These are phyloP conservation scores for Centella asiatica DNA, from an alignment of 129 eudicot genomes.

Conservation along the genomic window DNA sequence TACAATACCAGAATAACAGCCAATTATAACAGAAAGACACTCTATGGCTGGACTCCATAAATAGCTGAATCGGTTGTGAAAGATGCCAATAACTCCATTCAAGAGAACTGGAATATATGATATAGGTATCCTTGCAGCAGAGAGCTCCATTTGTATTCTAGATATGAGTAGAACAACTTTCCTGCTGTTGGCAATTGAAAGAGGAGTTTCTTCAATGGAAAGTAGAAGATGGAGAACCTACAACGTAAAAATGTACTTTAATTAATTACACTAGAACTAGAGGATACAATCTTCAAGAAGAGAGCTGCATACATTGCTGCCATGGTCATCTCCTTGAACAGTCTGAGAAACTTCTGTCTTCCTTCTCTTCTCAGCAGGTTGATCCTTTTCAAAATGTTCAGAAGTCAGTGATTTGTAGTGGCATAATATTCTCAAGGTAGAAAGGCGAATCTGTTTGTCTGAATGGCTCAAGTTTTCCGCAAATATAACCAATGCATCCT, in stretches of 20 bases:
- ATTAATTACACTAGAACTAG: constrained; percentile 3
- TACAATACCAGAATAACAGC: constrained; percentile 35
- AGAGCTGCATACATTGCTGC: constrained; percentile 30
- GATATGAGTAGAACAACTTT: constrained; percentile 54
- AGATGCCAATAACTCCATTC: constrained; percentile 60
- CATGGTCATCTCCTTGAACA: constrained; percentile 21
- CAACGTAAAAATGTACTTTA: background rate
- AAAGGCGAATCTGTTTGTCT: constrained; percentile 51
- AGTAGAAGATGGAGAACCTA: constrained; percentile 66
- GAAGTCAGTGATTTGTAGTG: constrained; percentile 50
- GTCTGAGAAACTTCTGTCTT: constrained; percentile 22
- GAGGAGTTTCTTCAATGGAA: constrained; percentile 58
- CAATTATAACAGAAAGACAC: constrained; percentile 46
- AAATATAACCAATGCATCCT: constrained; percentile 48
- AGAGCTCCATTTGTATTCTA: constrained; percentile 62
- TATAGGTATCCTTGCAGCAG: constrained; percentile 34
- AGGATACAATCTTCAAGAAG: constrained; percentile 13
- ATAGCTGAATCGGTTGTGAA: constrained; percentile 62
- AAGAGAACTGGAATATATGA: constrained; percentile 44
- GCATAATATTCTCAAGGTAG: constrained; percentile 77
- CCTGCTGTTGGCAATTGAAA: constrained; percentile 62
- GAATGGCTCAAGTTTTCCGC: constrained; percentile 58
- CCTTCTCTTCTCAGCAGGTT: constrained; percentile 24
- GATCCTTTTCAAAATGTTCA: constrained; percentile 17
- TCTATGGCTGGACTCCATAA: constrained; percentile 74